phyloP scores from a whole-genome alignment of 441 rosid species.

The Erodium trifolium region DNA sequence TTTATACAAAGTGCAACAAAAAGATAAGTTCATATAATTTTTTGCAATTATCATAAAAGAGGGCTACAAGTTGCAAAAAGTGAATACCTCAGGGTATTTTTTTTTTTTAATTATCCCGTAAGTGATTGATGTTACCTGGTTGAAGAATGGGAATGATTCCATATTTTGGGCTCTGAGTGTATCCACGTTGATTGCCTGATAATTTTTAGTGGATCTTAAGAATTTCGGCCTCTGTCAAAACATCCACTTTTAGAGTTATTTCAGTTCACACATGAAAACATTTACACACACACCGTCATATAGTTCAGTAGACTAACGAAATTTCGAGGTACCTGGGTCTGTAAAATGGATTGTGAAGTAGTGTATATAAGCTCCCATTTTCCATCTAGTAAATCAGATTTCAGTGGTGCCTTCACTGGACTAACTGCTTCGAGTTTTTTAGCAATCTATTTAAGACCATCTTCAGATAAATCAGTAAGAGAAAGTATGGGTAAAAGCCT shows the following conservation, averaged over 20 bases:
- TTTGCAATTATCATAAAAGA: too few species aligned
- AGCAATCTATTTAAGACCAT: slow-evolving; percentile 39
- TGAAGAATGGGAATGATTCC: slow-evolving; percentile 89
- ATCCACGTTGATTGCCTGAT: slow-evolving; percentile 79
- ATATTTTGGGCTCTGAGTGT: slow-evolving; percentile 71
- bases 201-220: slow-evolving; percentile 64
- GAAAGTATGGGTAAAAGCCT: neutral
- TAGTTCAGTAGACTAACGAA: neutral
- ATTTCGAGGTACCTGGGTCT: slow-evolving; percentile 42
- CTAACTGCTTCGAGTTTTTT: slow-evolving; percentile 70
- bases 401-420: slow-evolving; percentile 72
- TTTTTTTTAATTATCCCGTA: too few species aligned
- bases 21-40: too few species aligned
- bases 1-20: too few species aligned
- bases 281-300: neutral
- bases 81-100: too few species aligned
- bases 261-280: slow-evolving; percentile 14
- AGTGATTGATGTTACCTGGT: slow-evolving; percentile 45
- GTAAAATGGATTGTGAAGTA: slow-evolving; percentile 72
- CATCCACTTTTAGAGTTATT: slow-evolving; percentile 10
- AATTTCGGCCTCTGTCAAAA: slow-evolving; percentile 67
- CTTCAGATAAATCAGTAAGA: neutral
- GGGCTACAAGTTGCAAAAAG: too few species aligned
- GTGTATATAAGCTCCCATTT: slow-evolving; percentile 96
- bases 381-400: slow-evolving; percentile 62